phyloP scores from a whole-genome alignment of 768 basidiomycete genomes.

The Termitomyces sp. region DNA sequence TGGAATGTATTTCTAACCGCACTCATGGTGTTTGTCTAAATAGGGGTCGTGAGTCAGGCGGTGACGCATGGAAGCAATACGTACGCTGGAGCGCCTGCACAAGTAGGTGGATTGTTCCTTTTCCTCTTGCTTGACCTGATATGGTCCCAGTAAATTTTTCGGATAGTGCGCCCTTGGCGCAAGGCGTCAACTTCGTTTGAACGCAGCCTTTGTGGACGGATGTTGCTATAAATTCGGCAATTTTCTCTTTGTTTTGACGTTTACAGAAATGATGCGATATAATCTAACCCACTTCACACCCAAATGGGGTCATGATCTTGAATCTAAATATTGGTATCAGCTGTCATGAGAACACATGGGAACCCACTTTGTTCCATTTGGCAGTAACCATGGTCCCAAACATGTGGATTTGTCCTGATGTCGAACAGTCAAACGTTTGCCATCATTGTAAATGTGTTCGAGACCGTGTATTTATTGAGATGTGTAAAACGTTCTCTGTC shows the following conservation, averaged over 20 bases:
- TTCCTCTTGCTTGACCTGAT: background rate
- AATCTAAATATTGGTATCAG: background rate
- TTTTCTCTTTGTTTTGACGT: background rate
- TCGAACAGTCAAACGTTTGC: conserved; percentile 14
- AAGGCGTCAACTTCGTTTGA: conserved; percentile 82
- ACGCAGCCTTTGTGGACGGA: background rate
- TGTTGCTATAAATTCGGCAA: conserved; percentile 9
- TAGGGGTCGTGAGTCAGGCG: conserved; percentile 95
- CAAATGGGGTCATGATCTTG: conserved; percentile 1
- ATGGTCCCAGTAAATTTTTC: conserved; percentile 71
- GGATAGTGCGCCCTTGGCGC: conserved; percentile 82
- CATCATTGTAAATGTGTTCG: conserved; percentile 8
- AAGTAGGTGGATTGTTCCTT: conserved; percentile 24
- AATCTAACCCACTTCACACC: background rate
- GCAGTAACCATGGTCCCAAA: conserved; percentile 20
- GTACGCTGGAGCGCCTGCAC: conserved; percentile 91
- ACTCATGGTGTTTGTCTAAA: conserved; percentile 11
- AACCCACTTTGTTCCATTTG: conserved; percentile 12
- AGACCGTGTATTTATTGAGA: conserved; percentile 8
- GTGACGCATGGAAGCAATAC: conserved; percentile 98
- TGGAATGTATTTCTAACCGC: background rate
- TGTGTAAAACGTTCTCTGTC: conserved; percentile 10
- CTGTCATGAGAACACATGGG: conserved; percentile 10
- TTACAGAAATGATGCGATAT: conserved; percentile 1
- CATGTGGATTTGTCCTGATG: conserved; percentile 17